Evolutionary conservation across 371 early-diverging fungal genomes (phyloP).

Genomic region (Mortierella sp.): DNA sequence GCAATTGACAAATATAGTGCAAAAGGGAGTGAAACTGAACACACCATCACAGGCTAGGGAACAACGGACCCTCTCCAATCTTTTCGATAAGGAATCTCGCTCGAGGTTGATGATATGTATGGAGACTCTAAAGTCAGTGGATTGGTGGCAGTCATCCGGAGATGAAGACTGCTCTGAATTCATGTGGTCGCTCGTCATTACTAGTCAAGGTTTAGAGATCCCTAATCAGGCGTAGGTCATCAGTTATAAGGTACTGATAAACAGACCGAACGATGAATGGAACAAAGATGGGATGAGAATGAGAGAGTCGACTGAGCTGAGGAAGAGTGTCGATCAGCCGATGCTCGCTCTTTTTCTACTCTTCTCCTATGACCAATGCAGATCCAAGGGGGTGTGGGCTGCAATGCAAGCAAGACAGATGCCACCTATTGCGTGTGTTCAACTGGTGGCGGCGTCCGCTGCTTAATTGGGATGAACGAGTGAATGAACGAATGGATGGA

Average conservation of each 20-base stretch:
- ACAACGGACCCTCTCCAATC: conserved; percentile 27
- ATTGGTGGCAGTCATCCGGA: background rate
- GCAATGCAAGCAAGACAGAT: background rate
- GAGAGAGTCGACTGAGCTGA: background rate
- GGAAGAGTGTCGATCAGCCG: background rate
- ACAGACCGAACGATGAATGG: conserved; percentile 1
- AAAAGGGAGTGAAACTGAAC: background rate
- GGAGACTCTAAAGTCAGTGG: conserved; percentile 15
- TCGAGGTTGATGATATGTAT: conserved; percentile 36
- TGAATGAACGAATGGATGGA: conserved; percentile 2
- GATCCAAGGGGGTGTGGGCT: background rate
- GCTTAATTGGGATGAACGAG: conserved; percentile 3
- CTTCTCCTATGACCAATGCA: background rate
- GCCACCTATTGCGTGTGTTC: background rate
- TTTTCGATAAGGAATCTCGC: conserved; percentile 36
- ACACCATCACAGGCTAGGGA: conserved; percentile 48
- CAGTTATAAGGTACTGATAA: background rate
- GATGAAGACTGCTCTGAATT: conserved; percentile 12
- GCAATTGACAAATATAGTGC: no score
- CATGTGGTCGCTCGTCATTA: conserved; percentile 31
- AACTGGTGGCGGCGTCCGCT: background rate
- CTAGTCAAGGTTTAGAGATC: background rate
- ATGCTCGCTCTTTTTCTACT: background rate
- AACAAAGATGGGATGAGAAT: conserved; percentile 4
- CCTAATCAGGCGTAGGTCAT: background rate